Evolutionary conservation across 2,329 filamentous ascomycete species (phyloP), one percentile per base, ranked within the genome.

Genomic region (Myriosclerotinia scirpicola): DNA sequence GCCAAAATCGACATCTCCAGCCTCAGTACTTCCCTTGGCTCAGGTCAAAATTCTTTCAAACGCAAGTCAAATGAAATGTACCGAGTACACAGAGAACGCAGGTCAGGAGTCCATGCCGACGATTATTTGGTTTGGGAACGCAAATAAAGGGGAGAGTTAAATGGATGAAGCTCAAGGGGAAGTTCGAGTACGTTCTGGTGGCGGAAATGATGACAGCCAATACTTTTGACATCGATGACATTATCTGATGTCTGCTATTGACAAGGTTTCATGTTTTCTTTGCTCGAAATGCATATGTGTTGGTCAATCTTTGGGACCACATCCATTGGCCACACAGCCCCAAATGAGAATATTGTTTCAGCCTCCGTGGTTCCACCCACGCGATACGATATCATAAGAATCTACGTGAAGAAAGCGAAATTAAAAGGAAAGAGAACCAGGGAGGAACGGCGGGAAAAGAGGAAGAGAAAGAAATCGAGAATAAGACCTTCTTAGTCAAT

Each of bases 221-320:
- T 64, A 15, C 50, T 55, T 64, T 44, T 26, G 5, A 64, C 12
- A 56, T 42, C 17, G 26, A 55, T 22, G 20, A 5, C 15, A 46
- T 30, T n/a, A 54, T 42, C 17, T 56, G 50, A 56, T 17, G 36
- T 42, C 22, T 53, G 20, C 26, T 36, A 20, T 34, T 26, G 7
- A 42, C 17, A 8, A 34, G 9, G 61, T 64, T 64, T 64, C 50
- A 56, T 46, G 61, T 56, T 64, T 64, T 26, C 6, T 34, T 34
- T 34, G 30, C 30, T 34, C 30, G 30, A 34, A 34, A 34, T 26
- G 26, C 26, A 26, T 26, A 26, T 26, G 26, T 26, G 26, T 26
- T 26, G 26, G 26, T 26, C 26, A 26, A 26, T 26, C 26, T 26
- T 26, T 26, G 26, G 26, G 26, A 53, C 40, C 5, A 53, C 30